These are phyloP conservation scores for Westerdykella aurantiaca DNA, from an alignment of 2,329 filamentous ascomycete species.

Conservation along the genomic window DNA sequence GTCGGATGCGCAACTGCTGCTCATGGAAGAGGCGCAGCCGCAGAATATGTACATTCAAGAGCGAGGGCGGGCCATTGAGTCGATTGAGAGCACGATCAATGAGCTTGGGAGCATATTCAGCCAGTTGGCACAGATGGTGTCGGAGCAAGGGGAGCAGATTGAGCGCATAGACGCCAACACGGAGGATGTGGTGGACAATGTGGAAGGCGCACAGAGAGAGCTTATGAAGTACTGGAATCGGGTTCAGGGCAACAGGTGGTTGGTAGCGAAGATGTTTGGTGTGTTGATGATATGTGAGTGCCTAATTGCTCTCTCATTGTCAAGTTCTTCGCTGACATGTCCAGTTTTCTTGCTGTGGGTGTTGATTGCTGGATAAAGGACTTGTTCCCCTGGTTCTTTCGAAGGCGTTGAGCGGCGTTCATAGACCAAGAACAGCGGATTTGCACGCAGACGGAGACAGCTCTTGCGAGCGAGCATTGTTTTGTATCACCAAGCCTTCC, in stretches of 20 bases:
- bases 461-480: too few relatives aligned
- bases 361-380: conserved; percentile 46
- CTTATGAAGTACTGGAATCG: conserved; percentile 94
- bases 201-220: conserved; percentile 92
- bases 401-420: too few relatives aligned
- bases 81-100: conserved; percentile 90
- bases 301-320: conserved; percentile 3
- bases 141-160: conserved; percentile 96
- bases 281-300: conserved; percentile 82
- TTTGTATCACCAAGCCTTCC: too few relatives aligned
- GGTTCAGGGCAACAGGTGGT: conserved; percentile 90
- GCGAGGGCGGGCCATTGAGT: conserved; percentile 90
- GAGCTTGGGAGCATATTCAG: conserved; percentile 91
- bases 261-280: conserved; percentile 78
- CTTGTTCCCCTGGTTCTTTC: neutral
- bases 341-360: conserved; percentile 56
- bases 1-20: conserved; percentile 72
- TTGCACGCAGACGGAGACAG: too few relatives aligned
- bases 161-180: conserved; percentile 96
- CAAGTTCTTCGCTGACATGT: conserved; percentile 10
- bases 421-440: too few relatives aligned
- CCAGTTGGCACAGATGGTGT: conserved; percentile 93
- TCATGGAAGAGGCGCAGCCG: conserved; percentile 89
- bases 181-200: conserved; percentile 95
- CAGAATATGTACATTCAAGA: conserved; percentile 88